These are phyloP conservation scores for Murraya koenigii DNA, from an alignment of 345 rosid genomes.

Conservation along the genomic window DNA sequence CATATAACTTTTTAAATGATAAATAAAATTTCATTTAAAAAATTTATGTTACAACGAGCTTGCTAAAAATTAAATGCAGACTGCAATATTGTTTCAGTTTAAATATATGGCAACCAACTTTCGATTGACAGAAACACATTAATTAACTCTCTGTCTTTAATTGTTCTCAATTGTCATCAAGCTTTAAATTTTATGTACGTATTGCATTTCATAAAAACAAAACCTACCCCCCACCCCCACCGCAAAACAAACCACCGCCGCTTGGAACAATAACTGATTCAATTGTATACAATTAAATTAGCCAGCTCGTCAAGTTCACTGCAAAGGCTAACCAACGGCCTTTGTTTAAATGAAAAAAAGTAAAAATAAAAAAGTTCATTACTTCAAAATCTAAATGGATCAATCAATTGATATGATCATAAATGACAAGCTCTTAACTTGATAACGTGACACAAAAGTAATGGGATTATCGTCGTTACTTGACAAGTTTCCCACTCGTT, in stretches of 20 bases:
- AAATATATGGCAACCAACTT: neutral
- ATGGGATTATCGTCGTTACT: neutral
- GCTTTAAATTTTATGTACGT: neutral
- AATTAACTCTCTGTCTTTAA: neutral
- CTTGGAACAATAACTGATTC: neutral
- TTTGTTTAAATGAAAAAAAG: neutral
- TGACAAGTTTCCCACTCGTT: neutral
- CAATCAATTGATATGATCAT: no score
- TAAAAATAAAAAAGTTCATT: neutral
- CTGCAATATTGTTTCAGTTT: neutral
- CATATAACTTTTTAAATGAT: no score
- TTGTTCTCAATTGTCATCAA: neutral
- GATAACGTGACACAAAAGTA: neutral
- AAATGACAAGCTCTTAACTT: neutral
- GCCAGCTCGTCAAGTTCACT: neutral
- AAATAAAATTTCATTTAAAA: no score
- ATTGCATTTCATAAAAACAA: neutral
- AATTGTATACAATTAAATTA: no score
- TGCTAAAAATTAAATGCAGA: no score
- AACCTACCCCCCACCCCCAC: no score
- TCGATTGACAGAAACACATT: neutral
- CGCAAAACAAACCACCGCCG: neutral
- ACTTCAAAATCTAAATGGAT: neutral
- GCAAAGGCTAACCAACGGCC: neutral
- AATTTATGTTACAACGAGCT: no score